Conservation (phyloP, 2,329 filamentous ascomycete species). For the Malbranchea zuffiana region DNA sequence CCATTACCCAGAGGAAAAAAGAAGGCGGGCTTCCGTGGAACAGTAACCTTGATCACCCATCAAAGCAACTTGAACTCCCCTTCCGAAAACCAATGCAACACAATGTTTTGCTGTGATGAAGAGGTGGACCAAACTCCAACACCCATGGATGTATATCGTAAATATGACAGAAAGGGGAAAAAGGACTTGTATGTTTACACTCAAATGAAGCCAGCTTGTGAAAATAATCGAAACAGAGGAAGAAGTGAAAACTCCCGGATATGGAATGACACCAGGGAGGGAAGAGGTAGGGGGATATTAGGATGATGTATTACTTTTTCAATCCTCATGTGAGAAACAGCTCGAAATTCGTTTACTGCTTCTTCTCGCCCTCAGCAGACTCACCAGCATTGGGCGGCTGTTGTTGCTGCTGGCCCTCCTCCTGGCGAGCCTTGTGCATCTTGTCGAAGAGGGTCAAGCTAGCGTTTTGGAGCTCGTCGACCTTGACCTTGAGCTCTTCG, state of each 20-base stretch:
- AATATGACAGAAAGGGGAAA: conserved; percentile 11
- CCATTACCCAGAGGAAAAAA: no score
- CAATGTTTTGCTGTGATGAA: conserved; percentile 1
- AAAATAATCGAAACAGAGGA: conserved; percentile 11
- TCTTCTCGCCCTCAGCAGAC: conserved; percentile 56
- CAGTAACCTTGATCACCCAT: conserved; percentile 6
- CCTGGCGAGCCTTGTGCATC: conserved; percentile 92
- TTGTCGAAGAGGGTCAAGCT: conserved; percentile 97
- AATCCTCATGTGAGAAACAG: neutral
- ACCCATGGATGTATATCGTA: conserved; percentile 12
- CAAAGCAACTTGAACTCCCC: conserved; percentile 11
- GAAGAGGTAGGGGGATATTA: conserved; percentile 9
- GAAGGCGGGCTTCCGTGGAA: no score
- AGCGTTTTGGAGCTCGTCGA: conserved; percentile 90
- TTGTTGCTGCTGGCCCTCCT: conserved; percentile 48
- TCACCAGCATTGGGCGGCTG: conserved; percentile 40
- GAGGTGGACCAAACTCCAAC: conserved; percentile 20
- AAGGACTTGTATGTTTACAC: conserved; percentile 18
- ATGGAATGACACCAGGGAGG: conserved; percentile 13
- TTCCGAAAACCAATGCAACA: conserved; percentile 9
- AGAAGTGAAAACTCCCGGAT: conserved; percentile 1
- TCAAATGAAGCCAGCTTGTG: conserved; percentile 17
- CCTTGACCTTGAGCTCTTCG: conserved; percentile 96
- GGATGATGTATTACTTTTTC: conserved; percentile 5
- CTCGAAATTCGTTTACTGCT: conserved; percentile 40